phyloP scores from a whole-genome alignment of 768 basidiomycete genomes.

The Hypholoma sublateritium region DNA sequence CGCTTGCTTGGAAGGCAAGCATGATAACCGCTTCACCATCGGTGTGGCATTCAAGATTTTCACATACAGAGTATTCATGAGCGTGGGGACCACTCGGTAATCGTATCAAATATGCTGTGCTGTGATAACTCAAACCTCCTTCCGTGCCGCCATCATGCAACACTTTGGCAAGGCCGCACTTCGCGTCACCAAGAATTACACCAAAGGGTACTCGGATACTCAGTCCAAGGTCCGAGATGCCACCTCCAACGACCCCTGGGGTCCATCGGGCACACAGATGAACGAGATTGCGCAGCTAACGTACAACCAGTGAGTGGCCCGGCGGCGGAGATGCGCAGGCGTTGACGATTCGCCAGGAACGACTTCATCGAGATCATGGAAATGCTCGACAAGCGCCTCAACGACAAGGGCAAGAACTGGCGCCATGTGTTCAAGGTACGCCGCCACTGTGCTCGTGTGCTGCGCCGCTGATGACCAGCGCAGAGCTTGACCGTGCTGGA shows the following conservation, averaged over 20 bases:
- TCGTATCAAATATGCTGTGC: background rate
- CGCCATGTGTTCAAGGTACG: constrained; percentile 96
- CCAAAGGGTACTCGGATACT: constrained; percentile 92
- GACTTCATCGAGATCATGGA: constrained; percentile 99
- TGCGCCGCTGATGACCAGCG: background rate
- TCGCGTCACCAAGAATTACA: constrained; percentile 92
- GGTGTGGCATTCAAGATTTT: constrained; percentile 26
- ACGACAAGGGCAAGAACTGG: constrained; percentile 99
- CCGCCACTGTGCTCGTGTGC: background rate
- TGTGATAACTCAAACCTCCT: constrained; percentile 2
- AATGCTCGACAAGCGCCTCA: constrained; percentile 97
- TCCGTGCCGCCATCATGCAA: constrained; percentile 47
- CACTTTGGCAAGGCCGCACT: constrained; percentile 84
- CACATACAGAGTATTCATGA: no score
- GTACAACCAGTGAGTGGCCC: constrained; percentile 83
- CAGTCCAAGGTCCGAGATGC: constrained; percentile 96
- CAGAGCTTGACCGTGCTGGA: constrained; percentile 92
- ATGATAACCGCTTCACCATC: constrained; percentile 93
- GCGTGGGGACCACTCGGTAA: no score
- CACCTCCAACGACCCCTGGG: constrained; percentile 98
- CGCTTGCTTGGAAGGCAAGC: constrained; percentile 87
- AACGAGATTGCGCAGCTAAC: constrained; percentile 97
- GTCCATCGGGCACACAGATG: constrained; percentile 97
- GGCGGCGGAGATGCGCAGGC: background rate
- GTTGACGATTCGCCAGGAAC: constrained; percentile 43